These are phyloP conservation scores for Phaeosphaeria sp. DNA, from an alignment of 2,329 filamentous ascomycete genomes.

Conservation along the genomic window DNA sequence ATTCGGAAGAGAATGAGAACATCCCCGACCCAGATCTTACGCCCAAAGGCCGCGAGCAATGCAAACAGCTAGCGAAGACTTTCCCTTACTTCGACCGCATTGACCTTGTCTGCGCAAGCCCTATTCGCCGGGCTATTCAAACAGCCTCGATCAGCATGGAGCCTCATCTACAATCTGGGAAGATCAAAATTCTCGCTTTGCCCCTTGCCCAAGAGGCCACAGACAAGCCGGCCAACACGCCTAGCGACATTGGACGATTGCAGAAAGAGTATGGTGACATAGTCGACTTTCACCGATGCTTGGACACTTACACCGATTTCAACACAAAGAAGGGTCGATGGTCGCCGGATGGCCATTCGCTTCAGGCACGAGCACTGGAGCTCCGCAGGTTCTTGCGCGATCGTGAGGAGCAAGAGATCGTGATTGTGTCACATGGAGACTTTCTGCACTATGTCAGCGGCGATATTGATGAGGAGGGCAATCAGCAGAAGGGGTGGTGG, in stretches of 20 bases:
- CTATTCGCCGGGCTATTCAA: slow-evolving; percentile 78
- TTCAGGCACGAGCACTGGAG: slow-evolving; percentile 6
- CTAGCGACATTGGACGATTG: slow-evolving; percentile 4
- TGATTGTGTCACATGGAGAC: slow-evolving; percentile 80
- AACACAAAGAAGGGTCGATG: slow-evolving; percentile 6
- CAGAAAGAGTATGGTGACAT: slow-evolving; percentile 4
- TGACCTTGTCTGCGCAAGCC: slow-evolving; percentile 76
- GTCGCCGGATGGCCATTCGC: background rate
- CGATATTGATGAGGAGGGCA: slow-evolving; percentile 54
- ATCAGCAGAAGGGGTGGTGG: slow-evolving; percentile 2
- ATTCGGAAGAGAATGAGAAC: slow-evolving; percentile 69
- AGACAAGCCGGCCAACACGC: slow-evolving; percentile 14
- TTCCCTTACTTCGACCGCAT: slow-evolving; percentile 68
- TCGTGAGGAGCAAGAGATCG: slow-evolving; percentile 8
- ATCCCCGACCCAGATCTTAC: slow-evolving; percentile 80
- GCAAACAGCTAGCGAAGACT: slow-evolving; percentile 63
- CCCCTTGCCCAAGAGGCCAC: slow-evolving; percentile 13
- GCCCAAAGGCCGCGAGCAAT: slow-evolving; percentile 74
- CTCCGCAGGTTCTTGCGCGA: slow-evolving; percentile 8
- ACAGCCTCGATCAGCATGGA: slow-evolving; percentile 75
- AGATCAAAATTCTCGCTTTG: slow-evolving; percentile 11
- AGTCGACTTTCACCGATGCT: slow-evolving; percentile 8
- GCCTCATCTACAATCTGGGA: slow-evolving; percentile 31
- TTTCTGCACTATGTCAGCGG: slow-evolving; percentile 83
- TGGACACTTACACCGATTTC: slow-evolving; percentile 6